Base-by-base conservation (phyloP, 805 yeast genomes). In the Zygoascus bituminiphila region DNA sequence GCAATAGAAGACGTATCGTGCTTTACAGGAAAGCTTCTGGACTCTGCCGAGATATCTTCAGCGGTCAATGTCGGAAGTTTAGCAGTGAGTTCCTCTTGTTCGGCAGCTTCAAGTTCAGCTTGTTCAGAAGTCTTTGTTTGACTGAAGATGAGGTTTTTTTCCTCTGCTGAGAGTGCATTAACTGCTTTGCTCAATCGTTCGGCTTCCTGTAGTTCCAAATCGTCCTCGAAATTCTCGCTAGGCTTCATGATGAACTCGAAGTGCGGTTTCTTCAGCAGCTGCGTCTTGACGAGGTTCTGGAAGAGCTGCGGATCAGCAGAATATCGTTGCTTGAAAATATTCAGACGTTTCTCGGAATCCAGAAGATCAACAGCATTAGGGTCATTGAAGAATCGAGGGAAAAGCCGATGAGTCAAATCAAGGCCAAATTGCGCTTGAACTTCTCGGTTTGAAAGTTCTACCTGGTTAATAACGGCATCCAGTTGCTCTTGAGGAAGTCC, bases 391-490 rank as follows among this genome's bases (percentile, higher is more conserved):
- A 96, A 88, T 8, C 87, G 80, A 7, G 95, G 86, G n/a, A 86
- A 76, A 7, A 93, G 54, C 1, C 87, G 75, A 61, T 79, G 79
- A 29, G 91, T 70, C 42, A 91, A 62, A 33, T 80, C 80, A 70
- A 93, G 69, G 9, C 98, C 98, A 69, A 88, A 93, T 51, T 86
- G 85, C 0, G 98, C 82, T 56, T 83, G 88, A 54, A 88, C 94
- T 56, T 88, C 89, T 57, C 87, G 87, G 62, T 87, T 82, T 31
- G 79, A 67, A 25, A 93, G 67, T 63, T 93, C 98, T 31, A 88
- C 67, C 62, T 89, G 98, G 64, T 88, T 94, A 35, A 93, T 72
- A 44, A 91, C 77, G 0, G 95, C 98, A 48, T 84, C 82, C n/a
- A 93, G 75, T 57, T 87, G 79, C 14, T 71, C 61, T 15, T 69